These are phyloP conservation scores for Phytophthora quininea DNA, from an alignment of 352 stramenopile species.

Conservation along the genomic window DNA sequence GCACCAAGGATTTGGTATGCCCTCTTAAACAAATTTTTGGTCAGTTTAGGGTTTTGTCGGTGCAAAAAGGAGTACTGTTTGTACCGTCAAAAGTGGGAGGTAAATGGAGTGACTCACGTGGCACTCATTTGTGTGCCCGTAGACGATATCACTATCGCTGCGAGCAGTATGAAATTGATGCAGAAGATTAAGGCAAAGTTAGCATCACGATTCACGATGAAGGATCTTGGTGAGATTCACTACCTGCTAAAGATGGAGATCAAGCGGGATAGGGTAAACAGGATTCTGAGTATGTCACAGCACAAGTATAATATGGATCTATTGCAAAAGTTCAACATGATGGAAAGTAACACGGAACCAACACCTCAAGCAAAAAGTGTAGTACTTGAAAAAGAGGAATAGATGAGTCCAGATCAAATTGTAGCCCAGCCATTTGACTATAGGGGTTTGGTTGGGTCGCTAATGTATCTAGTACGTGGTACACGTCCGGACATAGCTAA, in stretches of 20 bases:
- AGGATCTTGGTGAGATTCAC: neutral
- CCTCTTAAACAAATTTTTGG: constrained; percentile 2
- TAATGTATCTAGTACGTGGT: neutral
- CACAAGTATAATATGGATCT: neutral
- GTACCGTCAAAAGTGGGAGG: constrained; percentile 9
- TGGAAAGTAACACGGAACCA: neutral
- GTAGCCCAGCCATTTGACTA: neutral
- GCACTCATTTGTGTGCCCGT: constrained; percentile 5
- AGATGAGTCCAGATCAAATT: neutral
- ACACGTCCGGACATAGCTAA: neutral
- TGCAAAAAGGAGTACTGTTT: constrained; percentile 15
- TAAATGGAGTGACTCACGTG: constrained; percentile 1
- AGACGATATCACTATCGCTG: constrained; percentile 5
- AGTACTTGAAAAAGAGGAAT: neutral
- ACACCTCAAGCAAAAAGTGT: neutral
- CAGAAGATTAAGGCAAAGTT: neutral
- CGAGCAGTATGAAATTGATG: neutral
- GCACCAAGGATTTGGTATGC: constrained; percentile 6
- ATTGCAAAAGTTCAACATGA: neutral
- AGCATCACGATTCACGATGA: neutral
- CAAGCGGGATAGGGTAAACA: neutral
- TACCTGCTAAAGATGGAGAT: constrained; percentile 1
- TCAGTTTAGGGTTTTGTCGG: neutral
- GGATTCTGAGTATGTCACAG: neutral
- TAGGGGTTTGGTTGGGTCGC: neutral